Evolutionary conservation across 345 rosid species (phyloP).

Genomic region (Citrus mangshanensis): DNA sequence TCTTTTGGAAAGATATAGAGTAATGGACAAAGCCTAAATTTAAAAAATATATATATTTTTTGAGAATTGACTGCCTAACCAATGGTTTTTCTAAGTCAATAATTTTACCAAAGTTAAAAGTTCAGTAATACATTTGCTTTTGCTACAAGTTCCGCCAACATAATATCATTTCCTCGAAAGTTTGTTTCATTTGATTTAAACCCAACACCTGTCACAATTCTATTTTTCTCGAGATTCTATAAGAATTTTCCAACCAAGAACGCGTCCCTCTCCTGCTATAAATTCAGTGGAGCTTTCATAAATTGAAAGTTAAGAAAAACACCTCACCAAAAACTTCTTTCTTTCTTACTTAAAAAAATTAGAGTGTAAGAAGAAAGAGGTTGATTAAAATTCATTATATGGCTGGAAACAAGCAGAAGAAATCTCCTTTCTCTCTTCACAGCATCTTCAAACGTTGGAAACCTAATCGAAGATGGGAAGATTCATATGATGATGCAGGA

Average conservation of each 20-base stretch:
- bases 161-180: neutral
- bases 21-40: no score
- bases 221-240: neutral
- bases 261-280: neutral
- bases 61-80: neutral
- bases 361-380: no score
- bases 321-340: neutral
- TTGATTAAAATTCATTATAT: neutral
- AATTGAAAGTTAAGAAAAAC: neutral
- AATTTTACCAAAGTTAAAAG: neutral
- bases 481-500: constrained; percentile 7
- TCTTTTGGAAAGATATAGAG: no score
- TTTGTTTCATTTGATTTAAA: neutral
- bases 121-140: neutral
- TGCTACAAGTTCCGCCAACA: neutral
- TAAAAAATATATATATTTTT: no score
- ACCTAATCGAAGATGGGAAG: constrained; percentile 22
- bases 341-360: neutral
- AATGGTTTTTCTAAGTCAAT: neutral
- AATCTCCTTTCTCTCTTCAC: constrained; percentile 23
- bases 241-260: neutral
- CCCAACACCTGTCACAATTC: constrained; percentile 3
- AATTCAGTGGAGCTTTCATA: neutral
- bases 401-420: constrained; percentile 39
- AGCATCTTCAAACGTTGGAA: constrained; percentile 37